These are phyloP conservation scores for Cutaneotrichosporon sp. DNA, from an alignment of 1,284 basidiomycete species.

Conservation along the genomic window DNA sequence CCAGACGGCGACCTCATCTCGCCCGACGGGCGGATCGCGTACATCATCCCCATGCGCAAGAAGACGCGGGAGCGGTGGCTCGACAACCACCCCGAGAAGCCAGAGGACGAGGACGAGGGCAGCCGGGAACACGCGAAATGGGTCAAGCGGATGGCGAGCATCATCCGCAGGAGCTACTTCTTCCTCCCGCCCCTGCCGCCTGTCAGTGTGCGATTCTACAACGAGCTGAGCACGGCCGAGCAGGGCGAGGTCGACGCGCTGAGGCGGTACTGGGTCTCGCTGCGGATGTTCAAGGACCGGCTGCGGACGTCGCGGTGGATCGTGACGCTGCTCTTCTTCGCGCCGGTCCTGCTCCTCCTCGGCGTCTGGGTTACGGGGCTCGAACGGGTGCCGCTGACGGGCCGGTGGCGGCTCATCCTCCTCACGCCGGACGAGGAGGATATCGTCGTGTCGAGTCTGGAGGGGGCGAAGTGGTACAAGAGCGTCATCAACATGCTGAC, in stretches of 20 bases:
- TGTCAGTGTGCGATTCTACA: constrained; percentile 28
- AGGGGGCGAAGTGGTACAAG: constrained; percentile 75
- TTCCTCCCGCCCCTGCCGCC: constrained; percentile 35
- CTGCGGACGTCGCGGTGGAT: constrained; percentile 53
- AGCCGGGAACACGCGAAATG: constrained; percentile 1
- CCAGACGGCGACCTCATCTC: constrained; percentile 20
- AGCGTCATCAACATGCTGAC: constrained; percentile 72
- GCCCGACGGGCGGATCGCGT: constrained; percentile 32
- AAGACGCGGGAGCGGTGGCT: constrained; percentile 2
- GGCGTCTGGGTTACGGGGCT: constrained; percentile 68
- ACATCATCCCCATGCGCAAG: constrained; percentile 17
- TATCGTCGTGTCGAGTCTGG: constrained; percentile 67
- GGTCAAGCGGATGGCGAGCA: background rate
- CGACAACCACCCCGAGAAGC: background rate
- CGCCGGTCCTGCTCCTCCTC: constrained; percentile 67
- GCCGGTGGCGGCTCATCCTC: constrained; percentile 76
- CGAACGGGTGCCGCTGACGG: constrained; percentile 77
- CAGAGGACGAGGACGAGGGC: constrained; percentile 9
- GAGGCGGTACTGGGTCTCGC: constrained; percentile 34
- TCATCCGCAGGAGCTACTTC: constrained; percentile 19
- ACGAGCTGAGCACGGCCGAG: constrained; percentile 41
- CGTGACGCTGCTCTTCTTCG: constrained; percentile 59
- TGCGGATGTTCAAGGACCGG: constrained; percentile 51
- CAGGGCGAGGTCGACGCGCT: constrained; percentile 54
- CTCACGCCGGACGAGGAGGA: constrained; percentile 88